phyloP scores from a whole-genome alignment of 2,329 filamentous ascomycete genomes.

The Penicillium frequentans region DNA sequence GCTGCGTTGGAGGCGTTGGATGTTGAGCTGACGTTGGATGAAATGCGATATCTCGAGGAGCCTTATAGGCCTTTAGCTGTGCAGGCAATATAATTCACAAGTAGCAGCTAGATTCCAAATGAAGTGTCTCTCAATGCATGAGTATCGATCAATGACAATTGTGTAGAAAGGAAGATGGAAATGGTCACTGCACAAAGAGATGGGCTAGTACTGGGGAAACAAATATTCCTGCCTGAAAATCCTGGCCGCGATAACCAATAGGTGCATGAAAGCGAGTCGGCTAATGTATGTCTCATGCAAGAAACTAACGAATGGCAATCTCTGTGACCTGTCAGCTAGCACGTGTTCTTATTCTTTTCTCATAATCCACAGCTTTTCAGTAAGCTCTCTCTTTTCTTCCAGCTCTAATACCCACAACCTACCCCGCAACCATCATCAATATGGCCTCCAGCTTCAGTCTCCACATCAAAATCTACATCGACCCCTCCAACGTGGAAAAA shows the following conservation, averaged over 20 bases:
- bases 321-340: neutral
- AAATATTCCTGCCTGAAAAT: no score
- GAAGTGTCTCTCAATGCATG: no score
- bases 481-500: conserved; percentile 23
- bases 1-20: conserved; percentile 7
- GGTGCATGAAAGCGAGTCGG: no score
- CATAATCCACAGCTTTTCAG: neutral
- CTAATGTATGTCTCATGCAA: no score
- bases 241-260: no score
- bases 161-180: no score
- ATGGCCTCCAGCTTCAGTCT: conserved; percentile 11
- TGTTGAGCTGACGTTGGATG: conserved; percentile 5
- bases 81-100: conserved; percentile 9
- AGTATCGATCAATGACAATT: no score
- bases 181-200: no score
- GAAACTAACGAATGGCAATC: no score
- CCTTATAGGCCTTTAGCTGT: conserved; percentile 10
- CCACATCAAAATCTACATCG: conserved; percentile 25
- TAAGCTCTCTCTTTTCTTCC: neutral
- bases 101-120: no score
- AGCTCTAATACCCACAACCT: neutral
- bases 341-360: neutral
- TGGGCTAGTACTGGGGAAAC: no score
- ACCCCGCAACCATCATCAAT: neutral
- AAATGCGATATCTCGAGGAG: conserved; percentile 9